phyloP scores from a whole-genome alignment of 768 basidiomycete genomes.

The Lentinula sp. region DNA sequence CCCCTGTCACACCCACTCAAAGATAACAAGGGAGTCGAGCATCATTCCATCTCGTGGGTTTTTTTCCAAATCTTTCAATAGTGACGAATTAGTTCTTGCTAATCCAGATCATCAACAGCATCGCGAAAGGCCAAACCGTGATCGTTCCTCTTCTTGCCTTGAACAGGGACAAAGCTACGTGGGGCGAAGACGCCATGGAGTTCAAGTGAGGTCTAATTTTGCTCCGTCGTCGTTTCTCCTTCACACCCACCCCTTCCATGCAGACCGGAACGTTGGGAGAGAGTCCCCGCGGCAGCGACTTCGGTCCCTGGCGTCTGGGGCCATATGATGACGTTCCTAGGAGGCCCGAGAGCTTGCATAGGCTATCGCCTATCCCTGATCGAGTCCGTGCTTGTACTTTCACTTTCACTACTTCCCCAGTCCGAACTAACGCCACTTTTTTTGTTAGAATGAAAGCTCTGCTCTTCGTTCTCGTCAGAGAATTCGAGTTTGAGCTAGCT shows the following conservation, averaged over 20 bases:
- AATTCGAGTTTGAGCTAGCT: slow-evolving; percentile 30
- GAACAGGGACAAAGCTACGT: slow-evolving; percentile 46
- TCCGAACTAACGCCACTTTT: too few relatives aligned
- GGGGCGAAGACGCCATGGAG: slow-evolving; percentile 57
- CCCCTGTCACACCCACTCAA: slow-evolving; percentile 27
- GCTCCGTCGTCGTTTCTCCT: slow-evolving; percentile 22
- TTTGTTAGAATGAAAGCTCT: slow-evolving; percentile 24
- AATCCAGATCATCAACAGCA: slow-evolving; percentile 25
- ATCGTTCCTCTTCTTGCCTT: slow-evolving; percentile 47
- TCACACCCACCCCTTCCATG: too few relatives aligned
- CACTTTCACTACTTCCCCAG: neutral
- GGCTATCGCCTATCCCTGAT: slow-evolving; percentile 39
- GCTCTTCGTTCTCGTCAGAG: slow-evolving; percentile 26
- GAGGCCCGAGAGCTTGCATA: slow-evolving; percentile 42
- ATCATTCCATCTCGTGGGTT: slow-evolving; percentile 23
- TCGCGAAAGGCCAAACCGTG: slow-evolving; percentile 37
- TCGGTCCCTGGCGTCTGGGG: slow-evolving; percentile 54
- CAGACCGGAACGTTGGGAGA: slow-evolving; percentile 63
- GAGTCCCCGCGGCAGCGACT: slow-evolving; percentile 34
- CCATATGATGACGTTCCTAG: slow-evolving; percentile 36
- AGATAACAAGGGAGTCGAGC: slow-evolving; percentile 24
- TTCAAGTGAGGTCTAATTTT: slow-evolving; percentile 42
- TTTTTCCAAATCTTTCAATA: too few relatives aligned
- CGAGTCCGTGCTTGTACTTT: slow-evolving; percentile 26
- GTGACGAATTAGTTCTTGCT: slow-evolving; percentile 11